Evolutionary conservation across 2,329 filamentous ascomycete species (phyloP), one percentile per base, ranked within the genome.

Genomic region (Exophiala alcalophila): DNA sequence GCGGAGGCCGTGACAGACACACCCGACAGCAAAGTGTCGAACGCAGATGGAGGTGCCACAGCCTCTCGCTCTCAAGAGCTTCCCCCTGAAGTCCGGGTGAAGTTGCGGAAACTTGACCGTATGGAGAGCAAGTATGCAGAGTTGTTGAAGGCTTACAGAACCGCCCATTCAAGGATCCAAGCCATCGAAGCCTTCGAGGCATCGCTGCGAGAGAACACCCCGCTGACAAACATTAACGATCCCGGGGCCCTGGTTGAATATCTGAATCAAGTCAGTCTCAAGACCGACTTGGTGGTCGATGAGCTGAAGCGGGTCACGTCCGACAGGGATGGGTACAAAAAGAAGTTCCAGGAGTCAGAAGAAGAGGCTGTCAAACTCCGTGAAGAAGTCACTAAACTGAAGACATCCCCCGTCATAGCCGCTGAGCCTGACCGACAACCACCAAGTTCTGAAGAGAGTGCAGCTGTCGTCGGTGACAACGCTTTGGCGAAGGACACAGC

Each of bases 111-210:
- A 64, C 72, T 97, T n/a, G 89, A 94, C 44, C 95, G 89, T 63
- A 72, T 97, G 14, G 91, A 96, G 60, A 74, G 80, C 4, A 87
- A 85, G 44, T 97, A 97, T 64, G 81, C 86, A 61, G 91, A 97
- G 59, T 74, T 98, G 1, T 73, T 97, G 35, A 84, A 88, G 43
- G 95, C 91, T 6, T 98, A 98, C 66, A 81, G 89, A 49, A 83
- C 90, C 53, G 92, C 92, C 12, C 91, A 98, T 68, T 80, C 86
- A 44, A 82, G 89, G 37, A 87, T 90, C 28, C 80, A 85, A 9
- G 80, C 85, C 2, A 94, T 97, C 58, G 92, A 97, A 60, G 85
- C 88, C 0, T 98, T 98, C 62, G 92, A 98, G 67, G 83, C 86
- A 40, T 83, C 85, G 1, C 74, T 98, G 5, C 86, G 88, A 57